Evolutionary conservation across 768 basidiomycete genomes (phyloP).

Genomic region (Gloeophyllum trabeum): DNA sequence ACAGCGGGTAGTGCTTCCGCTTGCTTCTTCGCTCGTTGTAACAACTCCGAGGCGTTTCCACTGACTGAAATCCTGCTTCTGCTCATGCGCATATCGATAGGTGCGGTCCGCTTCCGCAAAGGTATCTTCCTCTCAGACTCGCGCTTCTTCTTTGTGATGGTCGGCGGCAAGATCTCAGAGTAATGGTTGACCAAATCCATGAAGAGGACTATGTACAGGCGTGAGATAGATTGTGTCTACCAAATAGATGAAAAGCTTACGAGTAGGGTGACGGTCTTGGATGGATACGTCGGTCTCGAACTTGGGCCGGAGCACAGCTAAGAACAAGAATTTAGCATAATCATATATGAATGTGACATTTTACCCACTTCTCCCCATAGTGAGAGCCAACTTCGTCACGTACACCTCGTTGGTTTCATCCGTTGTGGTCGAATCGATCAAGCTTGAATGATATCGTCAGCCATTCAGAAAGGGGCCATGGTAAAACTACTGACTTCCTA

Average conservation of each 20-base stretch:
- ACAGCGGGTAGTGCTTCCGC: constrained; percentile 62
- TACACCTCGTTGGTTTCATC: constrained; percentile 75
- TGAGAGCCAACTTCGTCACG: constrained; percentile 78
- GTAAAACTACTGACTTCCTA: constrained; percentile 36
- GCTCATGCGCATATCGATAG: constrained; percentile 81
- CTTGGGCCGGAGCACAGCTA: constrained; percentile 77
- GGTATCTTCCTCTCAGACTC: constrained; percentile 83
- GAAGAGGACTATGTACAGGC: constrained; percentile 74
- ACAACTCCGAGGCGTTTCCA: no score
- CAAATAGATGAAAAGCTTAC: no score
- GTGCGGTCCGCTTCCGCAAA: constrained; percentile 75
- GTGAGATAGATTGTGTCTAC: no score
- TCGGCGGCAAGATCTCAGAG: constrained; percentile 61
- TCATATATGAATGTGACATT: not conserved
- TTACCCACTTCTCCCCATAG: constrained; percentile 72
- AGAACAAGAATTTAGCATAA: not conserved
- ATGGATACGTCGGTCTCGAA: constrained; percentile 76
- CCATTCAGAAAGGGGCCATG: not conserved
- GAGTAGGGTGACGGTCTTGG: constrained; percentile 79
- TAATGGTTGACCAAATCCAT: constrained; percentile 78
- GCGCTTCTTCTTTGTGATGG: constrained; percentile 75
- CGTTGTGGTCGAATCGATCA: constrained; percentile 56
- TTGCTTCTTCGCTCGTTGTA: no score
- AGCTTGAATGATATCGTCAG: constrained; percentile 23
- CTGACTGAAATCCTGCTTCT: constrained; percentile 66